A percentile compares a stretch with the other conserved stretches of the same genome.
phyloP scores from a whole-genome alignment of 179 eudicot genomes.

The Amaranthus tricolor region DNA sequence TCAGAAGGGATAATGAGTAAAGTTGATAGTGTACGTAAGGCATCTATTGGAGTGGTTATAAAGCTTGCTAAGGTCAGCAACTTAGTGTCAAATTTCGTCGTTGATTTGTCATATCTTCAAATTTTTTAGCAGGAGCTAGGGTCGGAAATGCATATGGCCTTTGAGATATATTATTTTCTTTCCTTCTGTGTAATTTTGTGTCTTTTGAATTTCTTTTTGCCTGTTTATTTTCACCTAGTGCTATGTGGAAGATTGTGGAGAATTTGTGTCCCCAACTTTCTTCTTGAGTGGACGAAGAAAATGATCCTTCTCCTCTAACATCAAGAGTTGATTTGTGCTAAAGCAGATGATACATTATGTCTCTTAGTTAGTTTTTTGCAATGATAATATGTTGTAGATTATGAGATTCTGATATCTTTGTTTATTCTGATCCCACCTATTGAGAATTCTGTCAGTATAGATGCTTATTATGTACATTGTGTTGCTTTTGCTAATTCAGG shows the following conservation, averaged over 20 bases:
- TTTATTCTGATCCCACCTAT: background rate
- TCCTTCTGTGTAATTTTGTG: background rate
- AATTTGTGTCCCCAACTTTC: background rate
- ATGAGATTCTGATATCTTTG: background rate
- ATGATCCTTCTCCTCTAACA: background rate
- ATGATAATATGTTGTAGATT: background rate
- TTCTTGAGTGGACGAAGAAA: background rate
- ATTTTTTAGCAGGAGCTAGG: constrained; percentile 5
- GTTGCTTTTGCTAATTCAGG: constrained; percentile 43
- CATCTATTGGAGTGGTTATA: constrained; percentile 82
- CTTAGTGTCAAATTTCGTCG: background rate
- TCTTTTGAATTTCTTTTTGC: background rate
- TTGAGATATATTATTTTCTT: background rate
- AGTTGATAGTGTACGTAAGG: constrained; percentile 91
- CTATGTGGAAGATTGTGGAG: background rate
- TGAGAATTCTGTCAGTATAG: background rate
- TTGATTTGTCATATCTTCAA: constrained; percentile 2
- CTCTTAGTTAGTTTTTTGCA: constrained; percentile 1
- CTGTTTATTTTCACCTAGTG: background rate
- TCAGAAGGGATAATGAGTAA: constrained; percentile 96
- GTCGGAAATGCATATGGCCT: background rate
- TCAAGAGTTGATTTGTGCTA: background rate
- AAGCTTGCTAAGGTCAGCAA: constrained; percentile 88
- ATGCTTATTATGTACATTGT: constrained; percentile 4
- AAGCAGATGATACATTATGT: background rate